phyloP scores from a whole-genome alignment of 805 yeast genomes.

The Kodamaea sagamina region DNA sequence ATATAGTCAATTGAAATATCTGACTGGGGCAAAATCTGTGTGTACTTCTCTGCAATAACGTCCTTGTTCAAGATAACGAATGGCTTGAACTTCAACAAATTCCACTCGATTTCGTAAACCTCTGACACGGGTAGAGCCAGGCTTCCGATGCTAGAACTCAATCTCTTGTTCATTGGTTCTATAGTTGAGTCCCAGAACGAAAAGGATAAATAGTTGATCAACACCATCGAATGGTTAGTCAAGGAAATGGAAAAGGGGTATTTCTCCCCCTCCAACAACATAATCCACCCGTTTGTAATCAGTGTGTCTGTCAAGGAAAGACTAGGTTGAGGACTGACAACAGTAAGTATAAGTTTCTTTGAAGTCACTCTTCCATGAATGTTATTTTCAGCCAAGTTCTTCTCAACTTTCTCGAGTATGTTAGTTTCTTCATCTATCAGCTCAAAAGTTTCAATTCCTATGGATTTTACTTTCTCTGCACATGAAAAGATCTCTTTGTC shows the following conservation, averaged over 20 bases:
- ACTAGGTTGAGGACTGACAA: conserved; percentile 58
- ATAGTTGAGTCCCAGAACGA: conserved; percentile 73
- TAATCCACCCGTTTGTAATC: conserved; percentile 64
- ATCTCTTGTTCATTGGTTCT: conserved; percentile 59
- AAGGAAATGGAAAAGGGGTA: conserved; percentile 51
- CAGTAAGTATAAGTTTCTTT: conserved; percentile 29
- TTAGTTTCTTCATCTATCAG: neutral
- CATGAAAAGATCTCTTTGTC: conserved; percentile 26
- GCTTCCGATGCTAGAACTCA: conserved; percentile 30
- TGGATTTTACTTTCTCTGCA: conserved; percentile 10
- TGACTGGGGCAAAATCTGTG: conserved; percentile 38
- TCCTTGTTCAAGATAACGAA: conserved; percentile 53
- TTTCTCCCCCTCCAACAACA: conserved; percentile 79
- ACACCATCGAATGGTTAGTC: conserved; percentile 58
- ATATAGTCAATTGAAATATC: conserved; percentile 55
- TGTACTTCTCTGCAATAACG: conserved; percentile 37
- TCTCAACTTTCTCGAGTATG: conserved; percentile 19
- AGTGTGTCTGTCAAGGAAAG: conserved; percentile 53
- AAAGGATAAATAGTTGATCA: conserved; percentile 58
- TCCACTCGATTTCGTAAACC: conserved; percentile 73
- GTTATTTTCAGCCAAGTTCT: conserved; percentile 29
- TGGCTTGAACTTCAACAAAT: conserved; percentile 58
- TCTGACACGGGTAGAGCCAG: conserved; percentile 58
- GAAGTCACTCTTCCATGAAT: conserved; percentile 20
- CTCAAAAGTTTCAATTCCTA: neutral